Evolutionary conservation across 1,284 basidiomycete genomes (phyloP).

Genomic region (Serendipita sp.): DNA sequence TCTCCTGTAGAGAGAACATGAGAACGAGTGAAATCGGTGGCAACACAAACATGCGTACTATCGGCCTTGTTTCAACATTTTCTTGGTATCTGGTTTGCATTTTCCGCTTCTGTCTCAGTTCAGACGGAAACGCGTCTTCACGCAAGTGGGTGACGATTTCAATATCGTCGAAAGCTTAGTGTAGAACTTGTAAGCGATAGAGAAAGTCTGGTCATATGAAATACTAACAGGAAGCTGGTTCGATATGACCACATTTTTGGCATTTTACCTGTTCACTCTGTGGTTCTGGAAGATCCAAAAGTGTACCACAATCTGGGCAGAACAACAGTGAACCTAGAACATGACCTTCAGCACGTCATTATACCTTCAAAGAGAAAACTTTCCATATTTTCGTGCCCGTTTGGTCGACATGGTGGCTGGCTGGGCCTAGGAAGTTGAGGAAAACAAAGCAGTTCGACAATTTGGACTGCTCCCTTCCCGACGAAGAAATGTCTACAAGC

Average conservation of each 20-base stretch:
- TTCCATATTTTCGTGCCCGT: background rate
- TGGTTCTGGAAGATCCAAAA: slow-evolving; percentile 74
- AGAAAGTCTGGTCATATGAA: background rate
- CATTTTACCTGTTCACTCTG: slow-evolving; percentile 67
- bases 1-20: slow-evolving; percentile 39
- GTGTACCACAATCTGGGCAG: slow-evolving; percentile 82
- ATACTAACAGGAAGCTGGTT: slow-evolving; percentile 65
- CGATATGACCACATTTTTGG: slow-evolving; percentile 76
- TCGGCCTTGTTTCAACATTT: slow-evolving; percentile 55
- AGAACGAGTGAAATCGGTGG: background rate
- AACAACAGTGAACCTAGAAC: slow-evolving; percentile 75
- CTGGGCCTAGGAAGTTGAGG: background rate
- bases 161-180: slow-evolving; percentile 81
- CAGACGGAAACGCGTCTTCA: slow-evolving; percentile 87
- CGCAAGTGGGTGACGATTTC: slow-evolving; percentile 84
- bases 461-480: background rate
- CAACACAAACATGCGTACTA: slow-evolving; percentile 30
- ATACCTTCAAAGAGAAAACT: background rate
- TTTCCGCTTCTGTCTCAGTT: slow-evolving; percentile 76
- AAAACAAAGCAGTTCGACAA: background rate
- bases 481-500: background rate
- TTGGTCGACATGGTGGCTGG: background rate
- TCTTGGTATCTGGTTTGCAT: slow-evolving; percentile 78
- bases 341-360: background rate
- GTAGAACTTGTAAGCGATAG: slow-evolving; percentile 5